A percentile compares a stretch with the other conserved stretches of the same genome.
phyloP scores from a whole-genome alignment of 495 filamentous ascomycete genomes.

The Tuber umbilicatum region DNA sequence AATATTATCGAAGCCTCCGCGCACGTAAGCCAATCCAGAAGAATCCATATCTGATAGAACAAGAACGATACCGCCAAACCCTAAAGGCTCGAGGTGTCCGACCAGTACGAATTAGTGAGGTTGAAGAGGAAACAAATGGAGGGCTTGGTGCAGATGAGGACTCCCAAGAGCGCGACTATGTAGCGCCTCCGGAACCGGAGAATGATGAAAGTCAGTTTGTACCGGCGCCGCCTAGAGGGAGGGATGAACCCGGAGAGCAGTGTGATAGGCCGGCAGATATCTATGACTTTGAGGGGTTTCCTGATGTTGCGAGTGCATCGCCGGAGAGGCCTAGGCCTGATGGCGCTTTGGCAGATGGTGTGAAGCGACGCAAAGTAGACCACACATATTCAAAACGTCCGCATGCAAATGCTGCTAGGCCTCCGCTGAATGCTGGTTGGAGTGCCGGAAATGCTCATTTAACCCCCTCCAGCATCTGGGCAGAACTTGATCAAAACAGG shows the following conservation, averaged over 20 bases:
- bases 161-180: conserved; percentile 45
- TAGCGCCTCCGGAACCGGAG: conserved; percentile 37
- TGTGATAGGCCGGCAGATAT: conserved; percentile 15
- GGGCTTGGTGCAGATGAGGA: conserved; percentile 28
- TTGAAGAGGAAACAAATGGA: conserved; percentile 24
- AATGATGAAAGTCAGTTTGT: background rate
- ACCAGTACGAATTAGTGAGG: conserved; percentile 46
- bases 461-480: background rate
- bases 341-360: conserved; percentile 21
- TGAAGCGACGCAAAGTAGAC: conserved; percentile 45
- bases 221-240: background rate
- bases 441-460: conserved; percentile 13
- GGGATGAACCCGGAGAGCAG: conserved; percentile 33
- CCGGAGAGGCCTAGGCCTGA: conserved; percentile 12
- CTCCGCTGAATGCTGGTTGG: background rate
- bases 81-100: conserved; percentile 50
- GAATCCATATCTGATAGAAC: conserved; percentile 54
- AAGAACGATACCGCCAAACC: conserved; percentile 49
- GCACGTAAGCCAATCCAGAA: conserved; percentile 57
- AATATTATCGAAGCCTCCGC: conserved; percentile 43
- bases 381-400: conserved; percentile 34
- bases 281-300: conserved; percentile 27
- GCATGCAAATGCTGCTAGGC: conserved; percentile 6
- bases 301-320: conserved; percentile 31
- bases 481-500: background rate